phyloP scores from a whole-genome alignment of 192 early-diverging fungal genomes.

The Haplosporangium gracile region DNA sequence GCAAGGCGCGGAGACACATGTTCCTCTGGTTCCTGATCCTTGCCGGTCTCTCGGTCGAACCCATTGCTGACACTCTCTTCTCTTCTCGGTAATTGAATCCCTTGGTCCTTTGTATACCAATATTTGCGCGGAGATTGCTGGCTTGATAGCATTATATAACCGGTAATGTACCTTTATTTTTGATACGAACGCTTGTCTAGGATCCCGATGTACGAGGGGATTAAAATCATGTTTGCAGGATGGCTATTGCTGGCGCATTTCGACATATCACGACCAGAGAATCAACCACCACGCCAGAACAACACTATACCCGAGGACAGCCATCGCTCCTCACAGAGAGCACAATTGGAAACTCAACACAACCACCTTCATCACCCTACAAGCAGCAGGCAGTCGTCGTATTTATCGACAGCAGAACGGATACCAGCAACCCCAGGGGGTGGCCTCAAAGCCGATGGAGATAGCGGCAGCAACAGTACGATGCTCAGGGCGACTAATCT shows the following conservation, averaged over 20 bases:
- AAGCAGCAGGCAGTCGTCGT: neutral
- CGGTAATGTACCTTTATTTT: too few species aligned
- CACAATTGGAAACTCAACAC: neutral
- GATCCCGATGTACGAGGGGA: slow-evolving; percentile 31
- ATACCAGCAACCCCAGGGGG: neutral
- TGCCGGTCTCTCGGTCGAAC: slow-evolving; percentile 37
- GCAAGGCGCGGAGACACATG: slow-evolving; percentile 31
- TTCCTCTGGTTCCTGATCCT: slow-evolving; percentile 45
- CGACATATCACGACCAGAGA: slow-evolving; percentile 21
- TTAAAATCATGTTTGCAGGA: slow-evolving; percentile 35
- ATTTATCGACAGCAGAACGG: neutral
- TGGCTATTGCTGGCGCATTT: slow-evolving; percentile 43
- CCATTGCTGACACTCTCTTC: slow-evolving; percentile 32
- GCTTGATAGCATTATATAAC: neutral
- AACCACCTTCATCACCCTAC: neutral
- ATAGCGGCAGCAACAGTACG: neutral
- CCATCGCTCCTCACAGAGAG: neutral
- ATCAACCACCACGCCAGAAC: neutral
- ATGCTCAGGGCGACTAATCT: slow-evolving; percentile 5
- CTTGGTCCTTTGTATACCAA: neutral
- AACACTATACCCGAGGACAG: neutral
- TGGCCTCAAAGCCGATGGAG: neutral
- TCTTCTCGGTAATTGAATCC: slow-evolving; percentile 10
- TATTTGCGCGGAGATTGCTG: neutral
- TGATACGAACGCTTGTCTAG: neutral